Percentiles rank a stretch among this genome's conserved stretches.
These are phyloP conservation scores for Coemansia sp. DNA, from an alignment of 192 early-diverging fungal genomes.

Conservation along the genomic window DNA sequence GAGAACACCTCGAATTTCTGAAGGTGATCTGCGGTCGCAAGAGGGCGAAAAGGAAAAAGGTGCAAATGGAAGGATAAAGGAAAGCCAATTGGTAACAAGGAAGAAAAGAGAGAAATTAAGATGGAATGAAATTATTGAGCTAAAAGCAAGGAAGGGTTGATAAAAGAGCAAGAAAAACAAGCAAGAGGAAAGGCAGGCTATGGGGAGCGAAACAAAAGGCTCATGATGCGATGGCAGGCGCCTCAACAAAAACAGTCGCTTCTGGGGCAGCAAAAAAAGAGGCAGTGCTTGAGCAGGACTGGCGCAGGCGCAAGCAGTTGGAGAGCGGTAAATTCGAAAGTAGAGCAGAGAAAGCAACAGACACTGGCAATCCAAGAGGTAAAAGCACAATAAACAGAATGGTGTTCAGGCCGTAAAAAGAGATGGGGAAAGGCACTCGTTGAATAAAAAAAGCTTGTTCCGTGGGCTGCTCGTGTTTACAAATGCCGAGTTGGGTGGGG, in stretches of 20 bases:
- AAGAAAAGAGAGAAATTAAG: slow-evolving; percentile 4
- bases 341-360: background rate
- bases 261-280: background rate
- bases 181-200: background rate
- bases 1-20: too few species aligned
- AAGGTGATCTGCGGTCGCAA: too few species aligned
- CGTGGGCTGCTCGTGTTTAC: too few species aligned
- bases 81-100: background rate
- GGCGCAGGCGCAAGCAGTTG: background rate
- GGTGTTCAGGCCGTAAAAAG: background rate
- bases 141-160: background rate
- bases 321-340: background rate
- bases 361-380: too few species aligned
- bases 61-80: background rate
- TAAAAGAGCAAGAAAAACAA: slow-evolving; percentile 3
- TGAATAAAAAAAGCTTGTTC: too few species aligned
- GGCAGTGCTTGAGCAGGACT: background rate
- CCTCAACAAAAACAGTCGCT: slow-evolving; percentile 11
- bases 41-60: background rate
- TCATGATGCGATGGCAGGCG: background rate
- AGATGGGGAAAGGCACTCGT: background rate
- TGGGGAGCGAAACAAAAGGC: background rate
- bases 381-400: background rate
- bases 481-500: background rate
- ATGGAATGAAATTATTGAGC: background rate